Evolutionary conservation across 2,329 filamentous ascomycete genomes (phyloP).

Genomic region (Fusarium brevicatenulatum): DNA sequence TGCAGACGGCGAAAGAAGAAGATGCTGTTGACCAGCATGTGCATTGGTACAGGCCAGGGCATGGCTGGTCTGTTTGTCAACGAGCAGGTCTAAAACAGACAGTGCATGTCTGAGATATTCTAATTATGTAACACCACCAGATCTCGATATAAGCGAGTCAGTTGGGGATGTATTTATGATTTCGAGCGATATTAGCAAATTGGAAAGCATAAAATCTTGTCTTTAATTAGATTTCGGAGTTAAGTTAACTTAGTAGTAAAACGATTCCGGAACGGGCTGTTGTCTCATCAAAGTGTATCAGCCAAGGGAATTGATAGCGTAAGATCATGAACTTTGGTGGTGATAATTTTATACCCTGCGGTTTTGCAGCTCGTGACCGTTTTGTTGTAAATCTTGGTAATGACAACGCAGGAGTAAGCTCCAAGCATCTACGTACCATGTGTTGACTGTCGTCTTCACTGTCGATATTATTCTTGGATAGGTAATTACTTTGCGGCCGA

Average conservation of each 20-base stretch:
- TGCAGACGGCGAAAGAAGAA: slow-evolving; percentile 86
- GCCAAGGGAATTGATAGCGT: slow-evolving; percentile 9
- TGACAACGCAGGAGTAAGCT: neutral
- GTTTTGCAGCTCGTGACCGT: neutral
- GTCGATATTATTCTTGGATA: neutral
- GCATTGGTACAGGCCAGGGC: slow-evolving; percentile 74
- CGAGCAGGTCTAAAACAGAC: slow-evolving; percentile 53
- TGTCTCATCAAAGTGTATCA: slow-evolving; percentile 14
- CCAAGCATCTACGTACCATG: no score
- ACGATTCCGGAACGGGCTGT: slow-evolving; percentile 1
- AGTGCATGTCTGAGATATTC: slow-evolving; percentile 2
- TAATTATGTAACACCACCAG: slow-evolving; percentile 33
- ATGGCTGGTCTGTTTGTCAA: slow-evolving; percentile 75
- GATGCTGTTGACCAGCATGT: slow-evolving; percentile 93
- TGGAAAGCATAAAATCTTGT: slow-evolving; percentile 14
- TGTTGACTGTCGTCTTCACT: neutral
- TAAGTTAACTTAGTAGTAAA: neutral
- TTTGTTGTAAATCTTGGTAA: neutral
- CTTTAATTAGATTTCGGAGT: neutral
- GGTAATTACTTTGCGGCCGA: slow-evolving; percentile 14
- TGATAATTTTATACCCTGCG: neutral
- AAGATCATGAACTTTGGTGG: slow-evolving; percentile 23
- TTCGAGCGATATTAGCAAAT: slow-evolving; percentile 25
- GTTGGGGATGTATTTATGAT: slow-evolving; percentile 17
- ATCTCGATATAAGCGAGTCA: slow-evolving; percentile 23